These are phyloP conservation scores for Bruguiera hainesii DNA, from an alignment of 441 rosid species.

Conservation along the genomic window DNA sequence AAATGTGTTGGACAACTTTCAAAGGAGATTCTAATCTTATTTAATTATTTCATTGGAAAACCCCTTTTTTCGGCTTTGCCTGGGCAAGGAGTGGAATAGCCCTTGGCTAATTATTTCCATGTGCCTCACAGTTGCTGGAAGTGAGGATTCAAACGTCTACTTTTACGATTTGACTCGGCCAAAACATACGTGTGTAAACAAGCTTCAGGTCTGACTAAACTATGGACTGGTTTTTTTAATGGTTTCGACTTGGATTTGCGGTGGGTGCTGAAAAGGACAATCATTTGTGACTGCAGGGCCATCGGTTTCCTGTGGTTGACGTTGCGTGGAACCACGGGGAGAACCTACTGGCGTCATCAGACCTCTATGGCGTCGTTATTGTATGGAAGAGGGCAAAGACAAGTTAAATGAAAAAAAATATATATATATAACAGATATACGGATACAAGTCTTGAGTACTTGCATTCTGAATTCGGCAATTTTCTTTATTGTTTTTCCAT, in stretches of 20 bases:
- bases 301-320: conserved; percentile 78
- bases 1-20: no score
- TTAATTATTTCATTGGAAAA: no score
- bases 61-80: no score
- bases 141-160: conserved; percentile 91
- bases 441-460: neutral
- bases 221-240: neutral
- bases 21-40: no score
- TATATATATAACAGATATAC: neutral
- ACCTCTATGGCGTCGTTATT: conserved; percentile 83
- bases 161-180: conserved; percentile 91
- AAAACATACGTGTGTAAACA: conserved; percentile 85
- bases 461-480: neutral
- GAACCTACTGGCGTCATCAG: conserved; percentile 89
- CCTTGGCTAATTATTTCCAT: no score
- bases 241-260: neutral
- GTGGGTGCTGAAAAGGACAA: neutral
- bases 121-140: conserved; percentile 59
- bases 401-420: conserved; percentile 25
- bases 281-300: conserved; percentile 58
- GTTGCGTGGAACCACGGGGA: conserved; percentile 98
- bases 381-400: conserved; percentile 93
- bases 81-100: no score
- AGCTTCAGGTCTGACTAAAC: conserved; percentile 67
- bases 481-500: neutral